Conservation (phyloP, 345 rosid species). For the Melaleuca quinquenervia region DNA sequence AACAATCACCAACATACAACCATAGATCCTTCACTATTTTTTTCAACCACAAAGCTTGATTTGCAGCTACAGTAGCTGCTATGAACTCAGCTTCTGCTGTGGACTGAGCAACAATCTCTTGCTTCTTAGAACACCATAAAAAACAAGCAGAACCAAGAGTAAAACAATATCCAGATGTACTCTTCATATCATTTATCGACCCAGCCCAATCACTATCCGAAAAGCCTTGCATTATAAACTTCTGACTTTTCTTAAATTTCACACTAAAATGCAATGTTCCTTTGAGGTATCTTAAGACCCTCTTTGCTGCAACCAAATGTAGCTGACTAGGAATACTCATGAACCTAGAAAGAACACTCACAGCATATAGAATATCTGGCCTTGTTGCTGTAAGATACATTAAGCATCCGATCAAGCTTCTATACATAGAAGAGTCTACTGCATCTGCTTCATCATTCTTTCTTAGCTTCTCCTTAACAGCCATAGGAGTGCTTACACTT, state of each 20-base stretch:
- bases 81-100: neutral
- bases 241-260: neutral
- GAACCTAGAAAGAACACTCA: neutral
- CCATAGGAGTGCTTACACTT: neutral
- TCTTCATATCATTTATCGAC: neutral
- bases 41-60: neutral
- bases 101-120: neutral
- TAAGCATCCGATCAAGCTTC: neutral
- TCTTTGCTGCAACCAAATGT: neutral
- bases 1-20: neutral
- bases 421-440: neutral
- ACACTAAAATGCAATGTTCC: neutral
- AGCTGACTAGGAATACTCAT: neutral
- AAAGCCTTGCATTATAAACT: neutral
- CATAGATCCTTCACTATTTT: neutral
- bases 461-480: neutral
- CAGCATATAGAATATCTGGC: neutral
- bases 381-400: neutral
- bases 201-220: slow-evolving; percentile 1
- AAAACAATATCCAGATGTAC: neutral
- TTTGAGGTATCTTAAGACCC: neutral
- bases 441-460: neutral
- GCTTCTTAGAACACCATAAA: neutral
- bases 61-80: neutral
- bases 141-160: neutral